Evolutionary conservation across 2,329 filamentous ascomycete genomes (phyloP).

Genomic region (Penicillium sp.): DNA sequence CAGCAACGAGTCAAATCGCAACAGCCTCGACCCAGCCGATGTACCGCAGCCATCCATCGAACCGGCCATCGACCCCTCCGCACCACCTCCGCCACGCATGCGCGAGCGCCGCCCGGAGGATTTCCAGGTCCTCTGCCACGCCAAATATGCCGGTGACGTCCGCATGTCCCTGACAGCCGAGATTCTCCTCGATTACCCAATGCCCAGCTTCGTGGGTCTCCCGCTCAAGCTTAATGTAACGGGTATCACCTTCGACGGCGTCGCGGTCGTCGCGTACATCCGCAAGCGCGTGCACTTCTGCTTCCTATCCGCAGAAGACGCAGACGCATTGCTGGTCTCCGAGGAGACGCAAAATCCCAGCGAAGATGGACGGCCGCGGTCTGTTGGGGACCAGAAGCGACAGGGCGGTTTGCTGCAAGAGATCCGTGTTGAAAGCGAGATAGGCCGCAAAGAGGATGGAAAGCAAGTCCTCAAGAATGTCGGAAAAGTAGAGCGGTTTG

Average conservation of each 20-base stretch:
- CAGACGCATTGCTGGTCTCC: conserved; percentile 63
- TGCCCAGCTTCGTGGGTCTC: conserved; percentile 95
- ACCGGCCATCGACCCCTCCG: conserved; percentile 16
- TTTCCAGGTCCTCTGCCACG: conserved; percentile 85
- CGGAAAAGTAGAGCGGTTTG: conserved; percentile 95
- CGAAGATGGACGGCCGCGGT: conserved; percentile 29
- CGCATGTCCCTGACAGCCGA: conserved; percentile 86
- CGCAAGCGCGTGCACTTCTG: conserved; percentile 86
- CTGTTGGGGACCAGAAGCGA: conserved; percentile 37
- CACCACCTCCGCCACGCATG: conserved; percentile 48
- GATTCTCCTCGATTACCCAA: conserved; percentile 94
- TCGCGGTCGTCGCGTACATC: conserved; percentile 87
- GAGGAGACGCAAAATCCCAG: conserved; percentile 26
- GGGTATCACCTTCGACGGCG: conserved; percentile 88
- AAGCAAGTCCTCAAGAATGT: conserved; percentile 98
- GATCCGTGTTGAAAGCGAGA: conserved; percentile 95
- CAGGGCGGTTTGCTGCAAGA: conserved; percentile 80
- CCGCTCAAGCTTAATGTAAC: conserved; percentile 93
- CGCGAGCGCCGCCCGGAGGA: conserved; percentile 76
- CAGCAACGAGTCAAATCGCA: conserved; percentile 24
- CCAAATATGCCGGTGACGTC: conserved; percentile 82
- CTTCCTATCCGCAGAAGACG: conserved; percentile 89
- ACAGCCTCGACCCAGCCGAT: conserved; percentile 23
- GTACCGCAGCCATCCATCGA: conserved; percentile 20
- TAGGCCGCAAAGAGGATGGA: conserved; percentile 81